Base-by-base conservation (phyloP, 345 rosid genomes). In the Citrus trifoliata region DNA sequence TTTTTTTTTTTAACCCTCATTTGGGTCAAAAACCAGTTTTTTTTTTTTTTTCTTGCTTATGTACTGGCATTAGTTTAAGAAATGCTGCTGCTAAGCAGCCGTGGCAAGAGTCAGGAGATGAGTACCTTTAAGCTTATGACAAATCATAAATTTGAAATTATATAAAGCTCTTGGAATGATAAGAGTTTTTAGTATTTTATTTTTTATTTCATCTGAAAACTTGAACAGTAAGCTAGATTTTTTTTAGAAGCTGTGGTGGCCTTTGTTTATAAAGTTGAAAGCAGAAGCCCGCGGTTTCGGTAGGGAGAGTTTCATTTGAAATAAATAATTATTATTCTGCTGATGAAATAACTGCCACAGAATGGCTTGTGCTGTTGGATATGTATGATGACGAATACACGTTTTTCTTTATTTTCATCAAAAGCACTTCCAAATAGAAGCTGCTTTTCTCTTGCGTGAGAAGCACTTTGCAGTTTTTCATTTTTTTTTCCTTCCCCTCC, bases 81-180 rank as follows among this genome's bases (percentile, higher is more conserved):
- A 46, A 75, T 65, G 78, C 7, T 2, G 68, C 28, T 38, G 51
- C 51, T 12, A n/a, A 63, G 58, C 70, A 63, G 73, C 73, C 68
- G 72, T 79, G 61, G 71, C 81, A 65, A 59, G 79, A 78, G 68
- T 63, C 60, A 75, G 76, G 61, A 78, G 58, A 64, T 59, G 69
- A 61, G 68, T 46, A 18, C 24, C 68, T 71, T 75, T 38, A 42
- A 70, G 70, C 58, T 74, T 64, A 71, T 77, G 83, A 78, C 63
- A 27, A 46, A 46, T 3, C 16, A 46, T 46, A 46, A 13, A 46
- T 46, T 46, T 46, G 16, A 46, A 46, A 13, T 46, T 46, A 46
- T 46, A 46, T 46, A 46, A 46, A 46, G 18, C 51, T 13, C 18
- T 46, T 46, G 51, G 18, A 46, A 46, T 46, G 16, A 46, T 13